Conservation (phyloP, 2,329 filamentous ascomycete genomes). For the Sclerotinia borealis region DNA sequence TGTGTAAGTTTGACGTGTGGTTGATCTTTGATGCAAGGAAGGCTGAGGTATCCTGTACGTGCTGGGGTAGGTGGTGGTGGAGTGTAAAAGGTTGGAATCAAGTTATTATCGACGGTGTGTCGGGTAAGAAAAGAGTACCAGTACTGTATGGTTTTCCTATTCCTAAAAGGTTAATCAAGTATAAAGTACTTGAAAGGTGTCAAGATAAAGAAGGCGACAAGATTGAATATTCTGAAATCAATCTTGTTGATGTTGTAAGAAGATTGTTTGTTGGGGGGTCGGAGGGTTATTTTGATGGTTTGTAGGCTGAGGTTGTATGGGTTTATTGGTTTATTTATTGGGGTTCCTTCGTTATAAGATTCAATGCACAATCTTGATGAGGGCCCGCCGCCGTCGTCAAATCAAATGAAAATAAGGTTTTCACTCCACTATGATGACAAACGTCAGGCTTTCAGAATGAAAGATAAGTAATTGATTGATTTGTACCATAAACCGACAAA, state of each 20-base stretch:
- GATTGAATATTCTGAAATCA: neutral
- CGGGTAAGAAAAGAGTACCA: conserved; percentile 1
- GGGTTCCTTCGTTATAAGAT: conserved; percentile 5
- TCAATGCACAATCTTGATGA: neutral
- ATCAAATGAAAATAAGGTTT: neutral
- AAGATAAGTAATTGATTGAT: too few relatives aligned
- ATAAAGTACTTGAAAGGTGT: neutral
- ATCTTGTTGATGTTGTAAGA: neutral
- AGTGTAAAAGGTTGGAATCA: conserved; percentile 6
- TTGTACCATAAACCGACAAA: neutral
- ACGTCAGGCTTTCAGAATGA: neutral
- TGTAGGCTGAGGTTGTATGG: conserved; percentile 6
- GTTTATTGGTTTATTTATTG: conserved; percentile 9
- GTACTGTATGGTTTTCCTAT: neutral
- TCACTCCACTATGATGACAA: neutral
- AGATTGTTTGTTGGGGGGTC: neutral
- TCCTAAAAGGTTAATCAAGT: too few relatives aligned
- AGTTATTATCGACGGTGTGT: conserved; percentile 13
- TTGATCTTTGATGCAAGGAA: conserved; percentile 18
- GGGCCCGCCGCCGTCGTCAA: neutral
- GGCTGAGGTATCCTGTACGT: conserved; percentile 22
- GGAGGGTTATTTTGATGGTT: neutral
- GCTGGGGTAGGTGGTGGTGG: conserved; percentile 20
- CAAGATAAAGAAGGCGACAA: conserved; percentile 1
- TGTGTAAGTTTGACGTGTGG: conserved; percentile 13